Evolutionary conservation across 495 filamentous ascomycete genomes (phyloP), one percentile per base, ranked within the genome.

Genomic region (Chlorociboria aeruginascens): DNA sequence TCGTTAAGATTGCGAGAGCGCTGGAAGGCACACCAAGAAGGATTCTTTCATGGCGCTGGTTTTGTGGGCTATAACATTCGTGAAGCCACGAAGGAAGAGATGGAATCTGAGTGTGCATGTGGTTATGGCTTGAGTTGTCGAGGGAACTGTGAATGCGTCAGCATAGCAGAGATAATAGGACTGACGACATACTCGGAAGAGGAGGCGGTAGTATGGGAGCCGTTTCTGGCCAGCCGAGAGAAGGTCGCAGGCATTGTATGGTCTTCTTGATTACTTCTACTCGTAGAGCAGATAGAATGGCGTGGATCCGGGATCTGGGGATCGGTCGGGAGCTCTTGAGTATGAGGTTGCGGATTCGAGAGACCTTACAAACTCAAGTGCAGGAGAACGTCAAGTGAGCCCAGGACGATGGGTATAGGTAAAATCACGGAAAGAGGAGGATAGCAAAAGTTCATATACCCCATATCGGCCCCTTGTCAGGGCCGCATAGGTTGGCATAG

Each of bases 41-140:
- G 8, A 56, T 40, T 25, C 50, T 31, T n/a, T 56, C 54, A n/a
- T 50, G 45, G 14, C 37, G 49, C 16, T 52, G 37, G 25, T 48
- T 46, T 33, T 36, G 32, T 2, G 9, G 37, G 8, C 25, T 1
- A 37, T 36, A 50, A 20, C 32, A 36, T 41, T 48, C 36, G 13
- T 41, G 10, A 14, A 49, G 45, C 49, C 49, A 56, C 28, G 41
- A 14, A 20, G 33, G 20, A 17, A 29, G 17, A 16, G 40, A 34
- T 10, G 3, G 35, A 29, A 45, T 28, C 30, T 16, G 32, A 7
- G 41, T 30, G 37, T 48, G 13, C 6, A 45, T 8, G 40, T 45
- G 43, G 20, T 48, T 48, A 39, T 45, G 39, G n/a, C 45, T 25
- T 12, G 47, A 43, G 16, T 12, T 17, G 16, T 43, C 52, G 9